Evolutionary conservation across 2,329 filamentous ascomycete species (phyloP).

Genomic region (Calonectria leucothoes): DNA sequence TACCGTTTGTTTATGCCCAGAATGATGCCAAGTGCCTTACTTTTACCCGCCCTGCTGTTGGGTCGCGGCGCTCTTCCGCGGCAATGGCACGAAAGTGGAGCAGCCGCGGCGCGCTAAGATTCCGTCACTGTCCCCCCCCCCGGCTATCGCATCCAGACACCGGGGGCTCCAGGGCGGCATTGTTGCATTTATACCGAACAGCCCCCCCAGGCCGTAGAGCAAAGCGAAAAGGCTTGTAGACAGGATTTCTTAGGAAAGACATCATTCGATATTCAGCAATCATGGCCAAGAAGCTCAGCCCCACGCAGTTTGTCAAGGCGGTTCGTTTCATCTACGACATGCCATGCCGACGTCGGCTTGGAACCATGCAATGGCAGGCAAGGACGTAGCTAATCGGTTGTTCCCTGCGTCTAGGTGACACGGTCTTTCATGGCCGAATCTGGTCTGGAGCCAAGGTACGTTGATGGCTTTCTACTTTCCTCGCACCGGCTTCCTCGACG

Average conservation of each 20-base stretch:
- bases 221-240: background rate
- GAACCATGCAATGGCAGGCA: no score
- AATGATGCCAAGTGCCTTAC: background rate
- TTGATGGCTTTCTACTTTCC: background rate
- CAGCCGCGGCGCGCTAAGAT: conserved; percentile 13
- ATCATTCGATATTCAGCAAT: background rate
- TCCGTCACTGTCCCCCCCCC: conserved; percentile 23
- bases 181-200: background rate
- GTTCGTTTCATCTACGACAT: conserved; percentile 35
- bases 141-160: conserved; percentile 8
- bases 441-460: conserved; percentile 86
- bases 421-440: conserved; percentile 88
- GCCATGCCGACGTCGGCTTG: background rate
- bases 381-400: background rate
- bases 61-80: conserved; percentile 7
- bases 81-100: conserved; percentile 14
- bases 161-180: background rate
- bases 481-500: conserved; percentile 20
- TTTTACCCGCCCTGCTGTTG: background rate
- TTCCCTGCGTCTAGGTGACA: conserved; percentile 72
- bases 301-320: conserved; percentile 49
- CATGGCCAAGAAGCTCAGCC: conserved; percentile 50
- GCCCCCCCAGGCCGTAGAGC: background rate
- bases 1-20: no score
- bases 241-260: background rate